Base-by-base conservation (phyloP, 2,329 filamentous ascomycete genomes). In the Trichoderma koningii region DNA sequence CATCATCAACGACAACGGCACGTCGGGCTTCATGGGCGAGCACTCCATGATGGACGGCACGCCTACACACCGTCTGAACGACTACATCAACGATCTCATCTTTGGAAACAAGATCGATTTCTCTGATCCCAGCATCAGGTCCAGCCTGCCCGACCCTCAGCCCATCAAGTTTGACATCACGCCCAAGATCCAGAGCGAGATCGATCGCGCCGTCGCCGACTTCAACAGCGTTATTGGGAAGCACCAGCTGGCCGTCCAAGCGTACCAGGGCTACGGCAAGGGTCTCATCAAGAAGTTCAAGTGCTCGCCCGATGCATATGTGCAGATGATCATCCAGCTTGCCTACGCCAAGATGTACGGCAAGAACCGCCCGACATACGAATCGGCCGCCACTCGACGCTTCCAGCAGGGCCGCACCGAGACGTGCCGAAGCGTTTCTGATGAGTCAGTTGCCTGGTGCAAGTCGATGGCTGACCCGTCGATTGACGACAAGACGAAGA, bases 21-120 rank as follows among this genome's bases (percentile, higher is more conserved):
- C 95, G 7, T 91, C 95, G 2, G 95, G 95, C 67, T 99, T 99
- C 84, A 94, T 93, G 85, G 95, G 95, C 74, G 95, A 99, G 81
- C 95, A 99, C 84, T 96, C 91, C 73, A 98, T 99, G 95, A 99
- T 99, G 96, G 95, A 99, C 76, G 95, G 96, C 69, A 99, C 95
- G 7, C 93, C 96, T 1, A 99, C 96, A 2, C 95, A 98, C 80
- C 90, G 96, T 51, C 85, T 99, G 17, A 99, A 97, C 78, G 95
- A 99, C 83, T 95, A 93, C 74, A 85, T 96, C 75, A 96, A 94
- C 81, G 88, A 91, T 75, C 85, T 91, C 73, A 97, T 98, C 77
- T 93, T 97, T 80, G 89, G 89, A 81, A 94, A 97, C 81, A 96
- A 95, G 77, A 87, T 99, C 66, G 93, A 97, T 78, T 91, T 97